These are phyloP conservation scores for Candida tunisiensis DNA, from an alignment of 1,139 yeast species.

Conservation along the genomic window DNA sequence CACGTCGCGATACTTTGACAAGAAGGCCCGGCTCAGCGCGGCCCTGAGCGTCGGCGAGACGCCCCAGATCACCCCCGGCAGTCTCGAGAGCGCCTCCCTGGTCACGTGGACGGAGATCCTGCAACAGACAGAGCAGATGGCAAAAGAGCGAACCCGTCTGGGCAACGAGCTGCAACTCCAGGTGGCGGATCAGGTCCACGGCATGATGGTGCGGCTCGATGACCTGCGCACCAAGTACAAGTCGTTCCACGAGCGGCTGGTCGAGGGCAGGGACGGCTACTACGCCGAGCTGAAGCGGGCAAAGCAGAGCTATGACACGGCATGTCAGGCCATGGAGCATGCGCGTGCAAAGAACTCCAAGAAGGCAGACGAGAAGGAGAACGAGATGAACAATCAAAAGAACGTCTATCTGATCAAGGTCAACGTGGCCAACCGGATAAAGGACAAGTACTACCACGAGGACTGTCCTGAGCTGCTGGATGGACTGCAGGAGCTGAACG, in stretches of 20 bases:
- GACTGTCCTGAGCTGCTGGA: constrained; percentile 88
- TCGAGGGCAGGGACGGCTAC: constrained; percentile 37
- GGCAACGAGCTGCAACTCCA: constrained; percentile 45
- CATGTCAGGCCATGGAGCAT: constrained; percentile 67
- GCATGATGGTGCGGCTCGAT: constrained; percentile 36
- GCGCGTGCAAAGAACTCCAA: constrained; percentile 59
- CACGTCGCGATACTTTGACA: constrained; percentile 56
- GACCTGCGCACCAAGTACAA: constrained; percentile 39
- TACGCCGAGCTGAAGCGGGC: constrained; percentile 56
- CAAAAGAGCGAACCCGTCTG: constrained; percentile 47
- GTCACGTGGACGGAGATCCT: constrained; percentile 91
- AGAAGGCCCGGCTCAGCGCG: constrained; percentile 55
- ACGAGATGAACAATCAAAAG: constrained; percentile 75
- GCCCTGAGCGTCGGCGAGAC: constrained; percentile 75
- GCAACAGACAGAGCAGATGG: constrained; percentile 67
- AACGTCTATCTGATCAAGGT: constrained; percentile 69
- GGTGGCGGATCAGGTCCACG: constrained; percentile 44
- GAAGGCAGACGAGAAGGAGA: constrained; percentile 29
- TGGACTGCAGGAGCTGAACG: constrained; percentile 71
- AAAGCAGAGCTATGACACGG: constrained; percentile 59
- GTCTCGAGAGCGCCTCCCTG: constrained; percentile 77
- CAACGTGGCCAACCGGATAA: constrained; percentile 73
- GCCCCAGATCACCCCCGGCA: constrained; percentile 89
- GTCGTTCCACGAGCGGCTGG: constrained; percentile 40
- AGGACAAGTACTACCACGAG: constrained; percentile 85